Evolutionary conservation across 257 asterid species (phyloP).

Genomic region (Rauvolfia tetraphylla): DNA sequence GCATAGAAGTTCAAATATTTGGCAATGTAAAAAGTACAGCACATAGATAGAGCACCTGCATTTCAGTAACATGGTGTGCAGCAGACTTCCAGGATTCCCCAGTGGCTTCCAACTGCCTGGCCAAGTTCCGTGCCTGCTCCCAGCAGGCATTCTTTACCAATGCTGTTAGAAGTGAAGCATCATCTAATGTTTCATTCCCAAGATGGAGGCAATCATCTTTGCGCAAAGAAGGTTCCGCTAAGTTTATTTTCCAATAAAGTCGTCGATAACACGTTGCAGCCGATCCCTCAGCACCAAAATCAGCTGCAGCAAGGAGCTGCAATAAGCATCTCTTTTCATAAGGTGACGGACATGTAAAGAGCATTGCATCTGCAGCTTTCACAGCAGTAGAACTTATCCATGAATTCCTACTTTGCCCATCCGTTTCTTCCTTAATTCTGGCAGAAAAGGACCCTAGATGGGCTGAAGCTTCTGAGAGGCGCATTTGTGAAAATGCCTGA

Average conservation of each 20-base stretch:
- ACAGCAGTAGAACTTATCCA: slow-evolving; percentile 76
- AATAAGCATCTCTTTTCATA: slow-evolving; percentile 91
- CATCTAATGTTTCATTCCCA: slow-evolving; percentile 78
- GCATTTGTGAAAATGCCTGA: slow-evolving; percentile 98
- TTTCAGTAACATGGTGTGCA: slow-evolving; percentile 83
- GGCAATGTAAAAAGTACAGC: background rate
- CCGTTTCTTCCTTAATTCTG: slow-evolving; percentile 90
- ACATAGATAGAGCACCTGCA: slow-evolving; percentile 58
- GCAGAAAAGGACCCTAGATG: slow-evolving; percentile 87
- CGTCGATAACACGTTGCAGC: slow-evolving; percentile 65
- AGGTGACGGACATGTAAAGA: slow-evolving; percentile 77
- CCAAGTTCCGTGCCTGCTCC: slow-evolving; percentile 99
- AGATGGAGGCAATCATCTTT: slow-evolving; percentile 78
- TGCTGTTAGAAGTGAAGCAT: slow-evolving; percentile 75
- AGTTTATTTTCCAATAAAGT: slow-evolving; percentile 75
- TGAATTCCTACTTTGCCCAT: slow-evolving; percentile 52
- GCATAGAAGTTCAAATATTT: background rate
- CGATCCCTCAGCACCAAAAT: slow-evolving; percentile 91
- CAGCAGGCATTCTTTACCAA: slow-evolving; percentile 79
- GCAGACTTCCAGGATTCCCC: slow-evolving; percentile 91
- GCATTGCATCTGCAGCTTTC: slow-evolving; percentile 93
- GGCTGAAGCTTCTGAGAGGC: slow-evolving; percentile 90
- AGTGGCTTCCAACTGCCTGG: slow-evolving; percentile 82
- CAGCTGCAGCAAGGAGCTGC: slow-evolving; percentile 82
- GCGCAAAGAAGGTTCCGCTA: slow-evolving; percentile 92